Conservation (phyloP, 1,139 yeast species). For the Pichia sp. region DNA sequence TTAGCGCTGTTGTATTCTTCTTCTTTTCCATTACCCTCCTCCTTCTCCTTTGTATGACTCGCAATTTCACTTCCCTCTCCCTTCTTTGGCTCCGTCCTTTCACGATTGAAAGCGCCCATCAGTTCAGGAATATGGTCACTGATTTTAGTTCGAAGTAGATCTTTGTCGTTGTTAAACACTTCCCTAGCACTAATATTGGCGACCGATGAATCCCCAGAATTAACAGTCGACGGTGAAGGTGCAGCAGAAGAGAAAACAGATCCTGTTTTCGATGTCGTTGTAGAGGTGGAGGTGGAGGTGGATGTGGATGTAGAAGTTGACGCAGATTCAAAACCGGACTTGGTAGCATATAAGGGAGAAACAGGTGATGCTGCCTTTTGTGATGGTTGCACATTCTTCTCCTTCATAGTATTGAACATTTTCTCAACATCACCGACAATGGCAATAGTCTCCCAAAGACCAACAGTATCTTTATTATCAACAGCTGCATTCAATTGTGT, state of each 20-base stretch:
- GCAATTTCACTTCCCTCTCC: too few relatives aligned
- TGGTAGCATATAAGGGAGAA: neutral
- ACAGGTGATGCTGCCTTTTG: neutral
- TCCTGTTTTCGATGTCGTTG: neutral
- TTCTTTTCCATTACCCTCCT: neutral
- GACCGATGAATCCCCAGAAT: slow-evolving; percentile 10
- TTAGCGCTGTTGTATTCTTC: slow-evolving; percentile 10
- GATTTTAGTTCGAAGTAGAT: slow-evolving; percentile 36
- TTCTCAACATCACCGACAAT: slow-evolving; percentile 55
- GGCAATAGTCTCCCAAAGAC: slow-evolving; percentile 51
- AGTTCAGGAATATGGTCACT: slow-evolving; percentile 50
- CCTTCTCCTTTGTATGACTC: neutral
- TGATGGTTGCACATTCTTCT: slow-evolving; percentile 7
- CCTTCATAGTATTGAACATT: slow-evolving; percentile 43
- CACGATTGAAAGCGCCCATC: slow-evolving; percentile 48
- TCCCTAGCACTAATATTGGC: slow-evolving; percentile 10
- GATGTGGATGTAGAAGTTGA: neutral
- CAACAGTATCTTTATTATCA: slow-evolving; percentile 41
- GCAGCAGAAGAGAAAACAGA: neutral
- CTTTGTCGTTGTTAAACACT: slow-evolving; percentile 11
- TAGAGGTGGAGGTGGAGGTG: slow-evolving; percentile 6
- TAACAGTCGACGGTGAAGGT: slow-evolving; percentile 10
- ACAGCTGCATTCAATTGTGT: slow-evolving; percentile 46
- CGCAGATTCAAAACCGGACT: neutral
- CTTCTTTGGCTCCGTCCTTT: neutral